phyloP scores from a whole-genome alignment of 2,329 filamentous ascomycete genomes.

The Pestalotiopsis sp. region DNA sequence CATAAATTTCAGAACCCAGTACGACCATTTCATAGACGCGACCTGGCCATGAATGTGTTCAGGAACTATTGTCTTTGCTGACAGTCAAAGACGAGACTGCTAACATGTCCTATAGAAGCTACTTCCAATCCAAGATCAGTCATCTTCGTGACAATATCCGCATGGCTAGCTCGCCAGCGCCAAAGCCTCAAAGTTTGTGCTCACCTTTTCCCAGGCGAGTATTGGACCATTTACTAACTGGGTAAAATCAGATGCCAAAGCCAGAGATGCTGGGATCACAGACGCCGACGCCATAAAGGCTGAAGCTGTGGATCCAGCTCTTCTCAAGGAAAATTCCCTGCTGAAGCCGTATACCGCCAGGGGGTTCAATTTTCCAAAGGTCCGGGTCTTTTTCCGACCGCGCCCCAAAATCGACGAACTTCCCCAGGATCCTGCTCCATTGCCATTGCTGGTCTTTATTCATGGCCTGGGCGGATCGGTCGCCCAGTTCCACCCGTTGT shows the following conservation, averaged over 20 bases:
- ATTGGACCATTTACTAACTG: too few species aligned
- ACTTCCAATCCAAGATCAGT: background rate
- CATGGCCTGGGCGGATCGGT: conserved; percentile 93
- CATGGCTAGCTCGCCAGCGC: background rate
- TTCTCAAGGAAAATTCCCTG: conserved; percentile 76
- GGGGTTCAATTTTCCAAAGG: conserved; percentile 67
- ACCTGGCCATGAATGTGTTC: background rate
- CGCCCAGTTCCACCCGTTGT: conserved; percentile 80
- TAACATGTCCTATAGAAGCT: background rate
- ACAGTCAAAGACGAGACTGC: background rate
- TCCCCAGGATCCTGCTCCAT: conserved; percentile 68
- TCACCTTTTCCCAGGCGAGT: background rate
- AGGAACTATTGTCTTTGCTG: background rate
- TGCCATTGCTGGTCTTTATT: conserved; percentile 87
- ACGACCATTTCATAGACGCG: background rate
- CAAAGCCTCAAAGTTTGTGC: background rate
- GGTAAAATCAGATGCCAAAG: background rate
- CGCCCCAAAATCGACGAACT: conserved; percentile 85
- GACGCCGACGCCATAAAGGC: conserved; percentile 34
- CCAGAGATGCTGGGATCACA: too few species aligned
- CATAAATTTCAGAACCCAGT: background rate
- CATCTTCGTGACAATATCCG: background rate
- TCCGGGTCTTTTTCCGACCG: conserved; percentile 81
- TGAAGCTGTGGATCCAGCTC: conserved; percentile 69
- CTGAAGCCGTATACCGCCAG: conserved; percentile 73